These are phyloP conservation scores for Plasmodium knowlesi DNA, from an alignment of 169 alveolate species.

Conservation along the genomic window DNA sequence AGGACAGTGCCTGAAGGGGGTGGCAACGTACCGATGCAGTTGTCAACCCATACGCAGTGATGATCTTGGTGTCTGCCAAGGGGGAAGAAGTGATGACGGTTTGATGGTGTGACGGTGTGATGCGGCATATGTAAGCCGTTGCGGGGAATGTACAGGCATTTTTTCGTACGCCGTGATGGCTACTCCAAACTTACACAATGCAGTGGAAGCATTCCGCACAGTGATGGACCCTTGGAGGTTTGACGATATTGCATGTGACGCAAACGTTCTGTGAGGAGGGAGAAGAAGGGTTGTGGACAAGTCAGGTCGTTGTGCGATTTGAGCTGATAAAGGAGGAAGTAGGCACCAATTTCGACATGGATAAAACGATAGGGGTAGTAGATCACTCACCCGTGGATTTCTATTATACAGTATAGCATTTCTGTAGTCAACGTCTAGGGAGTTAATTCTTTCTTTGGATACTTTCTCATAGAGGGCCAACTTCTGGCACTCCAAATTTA, in stretches of 20 bases:
- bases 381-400: constrained; percentile 34
- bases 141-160: neutral
- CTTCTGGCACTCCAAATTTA: constrained; percentile 10
- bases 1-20: neutral
- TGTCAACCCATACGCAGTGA: constrained; percentile 97
- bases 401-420: constrained; percentile 43
- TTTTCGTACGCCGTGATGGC: neutral
- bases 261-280: constrained; percentile 81
- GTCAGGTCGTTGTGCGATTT: constrained; percentile 40
- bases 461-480: constrained; percentile 40
- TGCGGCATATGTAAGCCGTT: neutral
- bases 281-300: constrained; percentile 1
- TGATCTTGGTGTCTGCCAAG: constrained; percentile 91
- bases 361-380: neutral
- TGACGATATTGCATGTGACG: constrained; percentile 89
- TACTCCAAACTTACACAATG: constrained; percentile 75
- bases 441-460: constrained; percentile 42
- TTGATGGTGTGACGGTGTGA: no score
- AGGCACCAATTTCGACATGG: neutral
- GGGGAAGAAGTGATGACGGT: neutral
- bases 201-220: constrained; percentile 89
- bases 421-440: constrained; percentile 43
- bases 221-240: constrained; percentile 86
- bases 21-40: constrained; percentile 91
- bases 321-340: neutral